Evolutionary conservation across 306 rosid species (phyloP), one percentile per base, ranked within the genome.

Genomic region (Prunus kanzakura): DNA sequence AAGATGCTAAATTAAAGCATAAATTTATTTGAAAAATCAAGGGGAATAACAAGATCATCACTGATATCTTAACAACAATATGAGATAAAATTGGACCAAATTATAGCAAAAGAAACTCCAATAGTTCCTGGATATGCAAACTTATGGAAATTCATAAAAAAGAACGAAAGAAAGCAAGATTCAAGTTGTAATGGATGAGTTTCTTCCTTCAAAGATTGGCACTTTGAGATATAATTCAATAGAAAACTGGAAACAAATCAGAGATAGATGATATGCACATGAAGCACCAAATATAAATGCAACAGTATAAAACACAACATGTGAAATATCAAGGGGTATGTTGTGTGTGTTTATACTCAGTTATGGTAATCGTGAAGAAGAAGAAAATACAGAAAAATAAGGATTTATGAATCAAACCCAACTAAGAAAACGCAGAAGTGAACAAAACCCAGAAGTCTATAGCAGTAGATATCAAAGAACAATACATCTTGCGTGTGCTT

Each of bases 1-100:
- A 45, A 38, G 25, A 43, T 32, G 75, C 86, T n/a, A 80, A 82
- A 78, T 60, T 72, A 72, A 56, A 73, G 43, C 38, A 35, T 72
- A 65, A 20, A 57, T 1, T 29, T 41, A 32, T 30, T 63, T 30
- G 11, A 55, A 45, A 55, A 45, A 67, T 9, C 72, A 72, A 38
- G 15, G 11, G 19, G 32, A 51, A 35, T 35, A 7, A 58, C 25
- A 7, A 79, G 47, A 56, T 74, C 47, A 49, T 16, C 76, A 23
- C 2, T n/a, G 41, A 52, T 23, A 65, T 8, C 2, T 22, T 2
- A 52, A 25, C 6, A 61, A 49, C 45, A 8, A 15, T 2, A 67
- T 67, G 72, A 13, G 22, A 52, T 14, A 54, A 35, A 22, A 71
- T 41, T 25, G 63, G 62, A 71, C 46, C 14, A 15, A 10, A 62